Percentiles rank a stretch among this genome's conserved stretches.
These are phyloP conservation scores for Massarina eburnea DNA, from an alignment of 2,329 filamentous ascomycete genomes.

Conservation along the genomic window DNA sequence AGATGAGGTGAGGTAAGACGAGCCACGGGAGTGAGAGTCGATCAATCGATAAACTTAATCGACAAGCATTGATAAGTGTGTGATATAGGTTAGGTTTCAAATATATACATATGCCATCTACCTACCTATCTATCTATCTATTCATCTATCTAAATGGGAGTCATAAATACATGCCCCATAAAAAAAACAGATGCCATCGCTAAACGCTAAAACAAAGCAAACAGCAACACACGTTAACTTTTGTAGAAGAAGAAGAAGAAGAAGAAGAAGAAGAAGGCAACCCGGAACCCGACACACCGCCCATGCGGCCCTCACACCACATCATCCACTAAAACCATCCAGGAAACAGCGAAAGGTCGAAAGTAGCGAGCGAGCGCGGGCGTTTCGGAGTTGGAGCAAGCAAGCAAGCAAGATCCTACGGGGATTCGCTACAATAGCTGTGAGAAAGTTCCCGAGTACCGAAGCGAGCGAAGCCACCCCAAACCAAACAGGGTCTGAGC, in stretches of 20 bases:
- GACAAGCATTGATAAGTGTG: background rate
- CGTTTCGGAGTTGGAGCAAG: background rate
- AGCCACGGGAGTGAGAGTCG: too few species aligned
- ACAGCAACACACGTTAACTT: too few species aligned
- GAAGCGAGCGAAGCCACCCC: background rate
- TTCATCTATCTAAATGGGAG: too few species aligned
- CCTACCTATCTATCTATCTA: too few species aligned
- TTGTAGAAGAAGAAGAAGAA: too few species aligned
- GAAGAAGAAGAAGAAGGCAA: background rate
- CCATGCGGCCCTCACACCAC: background rate
- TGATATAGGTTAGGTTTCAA: background rate
- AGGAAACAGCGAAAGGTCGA: background rate
- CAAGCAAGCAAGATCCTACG: too few species aligned
- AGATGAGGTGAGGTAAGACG: too few species aligned
- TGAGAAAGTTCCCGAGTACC: background rate
- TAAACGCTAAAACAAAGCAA: background rate
- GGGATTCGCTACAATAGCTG: too few species aligned
- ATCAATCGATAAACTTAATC: background rate
- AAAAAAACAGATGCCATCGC: background rate
- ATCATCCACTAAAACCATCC: background rate
- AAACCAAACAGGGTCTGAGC: background rate
- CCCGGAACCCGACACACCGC: constrained; percentile 4
- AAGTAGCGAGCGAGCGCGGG: background rate
- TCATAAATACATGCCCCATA: too few species aligned
- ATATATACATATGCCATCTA: background rate